phyloP scores from a whole-genome alignment of 805 yeast species.

The Candida morakotiae region DNA sequence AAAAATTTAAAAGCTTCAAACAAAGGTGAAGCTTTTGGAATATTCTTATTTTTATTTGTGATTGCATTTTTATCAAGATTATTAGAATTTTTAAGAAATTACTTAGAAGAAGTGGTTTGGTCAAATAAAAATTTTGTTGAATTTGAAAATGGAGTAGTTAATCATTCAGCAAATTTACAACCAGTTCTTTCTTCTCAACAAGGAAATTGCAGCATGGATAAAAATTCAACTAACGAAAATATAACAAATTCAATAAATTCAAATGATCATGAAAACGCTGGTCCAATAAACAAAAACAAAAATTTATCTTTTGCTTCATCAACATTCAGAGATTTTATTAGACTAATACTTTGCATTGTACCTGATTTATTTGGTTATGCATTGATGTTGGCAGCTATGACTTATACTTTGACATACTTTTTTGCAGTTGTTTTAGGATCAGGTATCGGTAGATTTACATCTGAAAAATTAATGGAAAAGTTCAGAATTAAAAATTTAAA shows the following conservation, averaged over 20 bases:
- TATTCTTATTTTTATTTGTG: constrained; percentile 57
- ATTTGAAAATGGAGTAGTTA: constrained; percentile 6
- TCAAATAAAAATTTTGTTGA: constrained; percentile 31
- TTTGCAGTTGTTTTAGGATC: constrained; percentile 71
- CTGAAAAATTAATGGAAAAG: constrained; percentile 45
- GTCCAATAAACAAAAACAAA: background rate
- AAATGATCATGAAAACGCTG: background rate
- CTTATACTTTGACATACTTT: constrained; percentile 61
- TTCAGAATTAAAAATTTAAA: constrained; percentile 4
- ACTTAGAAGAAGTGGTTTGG: constrained; percentile 66
- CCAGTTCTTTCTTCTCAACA: background rate
- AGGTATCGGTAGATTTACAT: constrained; percentile 65
- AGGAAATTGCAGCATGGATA: constrained; percentile 3
- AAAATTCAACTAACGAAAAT: background rate
- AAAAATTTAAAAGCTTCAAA: constrained; percentile 46
- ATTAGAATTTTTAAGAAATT: constrained; percentile 53
- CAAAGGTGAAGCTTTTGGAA: constrained; percentile 68
- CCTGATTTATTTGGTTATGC: constrained; percentile 68
- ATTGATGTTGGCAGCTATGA: constrained; percentile 77
- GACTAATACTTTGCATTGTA: constrained; percentile 53
- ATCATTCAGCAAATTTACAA: constrained; percentile 5
- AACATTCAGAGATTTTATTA: constrained; percentile 48
- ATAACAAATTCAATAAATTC: background rate
- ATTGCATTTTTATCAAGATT: constrained; percentile 59
- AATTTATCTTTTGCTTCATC: constrained; percentile 14